phyloP scores from a whole-genome alignment of 2,329 filamentous ascomycete genomes.

The Arthrocladium fulminans region DNA sequence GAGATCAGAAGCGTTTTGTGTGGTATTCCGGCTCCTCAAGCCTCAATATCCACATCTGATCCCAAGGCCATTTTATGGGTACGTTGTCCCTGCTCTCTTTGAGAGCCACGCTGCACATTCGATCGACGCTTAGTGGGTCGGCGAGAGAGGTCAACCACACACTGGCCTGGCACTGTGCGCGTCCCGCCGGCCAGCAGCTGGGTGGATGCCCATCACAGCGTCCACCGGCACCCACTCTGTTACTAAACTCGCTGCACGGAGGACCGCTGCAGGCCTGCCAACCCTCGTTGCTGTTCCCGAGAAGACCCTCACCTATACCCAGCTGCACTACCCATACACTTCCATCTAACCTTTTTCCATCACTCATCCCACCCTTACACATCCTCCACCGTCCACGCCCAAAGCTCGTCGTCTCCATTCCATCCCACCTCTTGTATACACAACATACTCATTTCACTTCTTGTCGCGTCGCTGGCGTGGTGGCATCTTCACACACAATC shows the following conservation, averaged over 20 bases:
- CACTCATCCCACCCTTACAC: constrained; percentile 4
- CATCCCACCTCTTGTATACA: constrained; percentile 9
- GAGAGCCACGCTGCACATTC: constrained; percentile 9
- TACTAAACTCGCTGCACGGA: constrained; percentile 7
- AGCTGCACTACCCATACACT: constrained; percentile 6
- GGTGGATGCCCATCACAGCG: constrained; percentile 6
- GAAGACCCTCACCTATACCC: constrained; percentile 10
- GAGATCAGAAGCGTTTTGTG: neutral
- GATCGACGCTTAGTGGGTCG: constrained; percentile 10
- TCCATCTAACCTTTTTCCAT: constrained; percentile 10
- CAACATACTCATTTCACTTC: neutral
- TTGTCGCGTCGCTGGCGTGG: neutral
- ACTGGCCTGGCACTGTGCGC: constrained; percentile 1
- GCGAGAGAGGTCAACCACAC: constrained; percentile 2
- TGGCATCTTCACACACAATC: neutral
- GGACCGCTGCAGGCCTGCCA: constrained; percentile 4
- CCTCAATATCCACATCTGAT: constrained; percentile 9
- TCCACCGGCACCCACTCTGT: constrained; percentile 3
- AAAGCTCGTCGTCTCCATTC: constrained; percentile 6
- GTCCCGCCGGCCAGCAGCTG: constrained; percentile 4
- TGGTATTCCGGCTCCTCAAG: constrained; percentile 1
- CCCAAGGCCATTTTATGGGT: constrained; percentile 7
- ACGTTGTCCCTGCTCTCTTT: constrained; percentile 9
- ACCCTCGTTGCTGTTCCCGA: constrained; percentile 3
- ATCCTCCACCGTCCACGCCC: constrained; percentile 3